Percentiles rank a stretch among this genome's conserved stretches.
Conservation (phyloP, 2,329 filamentous ascomycete species). For the Xylaria sp. region DNA sequence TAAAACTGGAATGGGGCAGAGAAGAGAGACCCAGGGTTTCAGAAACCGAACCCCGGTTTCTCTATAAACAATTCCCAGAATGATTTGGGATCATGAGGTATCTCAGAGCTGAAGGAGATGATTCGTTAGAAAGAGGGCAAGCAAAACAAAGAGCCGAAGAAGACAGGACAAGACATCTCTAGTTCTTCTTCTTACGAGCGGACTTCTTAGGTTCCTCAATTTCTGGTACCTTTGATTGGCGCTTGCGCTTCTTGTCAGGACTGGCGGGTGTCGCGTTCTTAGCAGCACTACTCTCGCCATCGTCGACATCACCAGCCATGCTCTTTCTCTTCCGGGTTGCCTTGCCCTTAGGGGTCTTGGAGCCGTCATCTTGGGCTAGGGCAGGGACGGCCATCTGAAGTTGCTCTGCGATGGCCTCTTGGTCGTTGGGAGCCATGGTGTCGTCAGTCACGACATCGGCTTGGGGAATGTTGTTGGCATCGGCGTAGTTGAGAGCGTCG, state of each 20-base stretch:
- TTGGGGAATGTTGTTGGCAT: slow-evolving; percentile 66
- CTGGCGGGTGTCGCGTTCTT: slow-evolving; percentile 60
- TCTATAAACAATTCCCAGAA: slow-evolving; percentile 12
- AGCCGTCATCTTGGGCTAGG: slow-evolving; percentile 53
- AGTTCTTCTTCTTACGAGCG: slow-evolving; percentile 66
- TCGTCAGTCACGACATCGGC: slow-evolving; percentile 61
- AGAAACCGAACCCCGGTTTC: slow-evolving; percentile 7
- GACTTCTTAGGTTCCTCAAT: slow-evolving; percentile 70
- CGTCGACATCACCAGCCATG: slow-evolving; percentile 59
- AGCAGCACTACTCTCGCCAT: slow-evolving; percentile 54
- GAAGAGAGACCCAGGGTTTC: slow-evolving; percentile 18
- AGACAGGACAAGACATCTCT: slow-evolving; percentile 45
- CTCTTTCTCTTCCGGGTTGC: slow-evolving; percentile 68
- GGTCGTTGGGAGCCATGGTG: slow-evolving; percentile 59
- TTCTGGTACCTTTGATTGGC: slow-evolving; percentile 66
- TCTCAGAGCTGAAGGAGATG: slow-evolving; percentile 29
- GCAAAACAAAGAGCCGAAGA: slow-evolving; percentile 19
- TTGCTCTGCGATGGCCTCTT: slow-evolving; percentile 70
- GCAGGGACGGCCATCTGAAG: slow-evolving; percentile 58
- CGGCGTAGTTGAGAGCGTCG: slow-evolving; percentile 70
- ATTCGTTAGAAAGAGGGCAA: slow-evolving; percentile 31
- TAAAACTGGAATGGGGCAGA: slow-evolving; percentile 19
- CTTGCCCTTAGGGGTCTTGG: slow-evolving; percentile 69
- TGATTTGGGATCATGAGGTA: slow-evolving; percentile 24
- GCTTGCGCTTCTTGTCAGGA: slow-evolving; percentile 73